Conservation (phyloP, 2,329 filamentous ascomycete genomes). For the Lasiodiplodia hormozganensis region DNA sequence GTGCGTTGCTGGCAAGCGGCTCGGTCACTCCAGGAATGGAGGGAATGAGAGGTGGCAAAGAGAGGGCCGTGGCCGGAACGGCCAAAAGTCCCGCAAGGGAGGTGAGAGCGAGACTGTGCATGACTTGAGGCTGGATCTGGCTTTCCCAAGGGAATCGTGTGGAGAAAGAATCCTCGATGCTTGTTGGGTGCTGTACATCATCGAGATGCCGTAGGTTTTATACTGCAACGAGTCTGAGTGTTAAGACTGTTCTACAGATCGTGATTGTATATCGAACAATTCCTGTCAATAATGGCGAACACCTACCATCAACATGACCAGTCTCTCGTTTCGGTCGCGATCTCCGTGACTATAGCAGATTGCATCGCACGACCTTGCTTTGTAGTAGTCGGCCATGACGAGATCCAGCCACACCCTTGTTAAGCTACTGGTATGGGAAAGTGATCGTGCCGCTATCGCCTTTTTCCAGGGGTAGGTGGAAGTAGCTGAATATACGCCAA, state of each 20-base stretch:
- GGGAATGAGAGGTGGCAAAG: constrained; percentile 64
- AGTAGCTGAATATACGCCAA: neutral
- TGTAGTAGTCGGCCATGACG: neutral
- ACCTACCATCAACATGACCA: neutral
- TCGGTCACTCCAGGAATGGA: constrained; percentile 66
- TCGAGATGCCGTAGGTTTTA: neutral
- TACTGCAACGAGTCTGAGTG: neutral
- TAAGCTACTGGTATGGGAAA: neutral
- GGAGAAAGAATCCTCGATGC: too few species aligned
- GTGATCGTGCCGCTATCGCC: neutral
- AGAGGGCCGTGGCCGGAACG: constrained; percentile 38
- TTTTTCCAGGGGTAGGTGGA: neutral
- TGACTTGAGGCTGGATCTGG: neutral
- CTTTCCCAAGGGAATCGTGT: too few species aligned
- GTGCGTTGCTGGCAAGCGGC: constrained; percentile 57
- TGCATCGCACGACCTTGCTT: too few species aligned
- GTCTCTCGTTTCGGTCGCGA: neutral
- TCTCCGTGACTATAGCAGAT: neutral
- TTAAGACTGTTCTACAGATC: too few species aligned
- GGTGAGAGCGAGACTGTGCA: neutral
- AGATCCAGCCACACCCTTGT: constrained; percentile 2
- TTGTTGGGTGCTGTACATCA: too few species aligned
- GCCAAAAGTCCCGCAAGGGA: constrained; percentile 30
- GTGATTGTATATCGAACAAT: neutral
- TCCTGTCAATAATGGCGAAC: neutral